Evolutionary conservation across 2,329 filamentous ascomycete species (phyloP), one percentile per base, ranked within the genome.

Genomic region (Reticulascus tulasneorum): DNA sequence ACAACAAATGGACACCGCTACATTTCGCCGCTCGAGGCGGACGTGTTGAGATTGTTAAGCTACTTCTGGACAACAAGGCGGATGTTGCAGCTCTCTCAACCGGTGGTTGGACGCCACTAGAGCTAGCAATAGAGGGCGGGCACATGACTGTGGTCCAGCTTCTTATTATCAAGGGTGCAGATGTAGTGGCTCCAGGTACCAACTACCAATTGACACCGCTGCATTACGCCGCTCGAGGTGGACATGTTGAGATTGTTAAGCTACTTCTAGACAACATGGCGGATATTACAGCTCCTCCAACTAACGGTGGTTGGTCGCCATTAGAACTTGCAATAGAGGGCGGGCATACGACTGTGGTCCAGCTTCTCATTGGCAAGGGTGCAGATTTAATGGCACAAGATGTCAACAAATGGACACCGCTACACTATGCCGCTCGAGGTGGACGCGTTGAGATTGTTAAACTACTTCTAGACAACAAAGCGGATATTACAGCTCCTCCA

Each of bases 11-110:
- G 26, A 33, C 31, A 3, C 15, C 31, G 3, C 8, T 33, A 1
- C 3, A 13, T 4, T 3, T 5, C 3, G 31, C 33, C 2, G 7
- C 17, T 4, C 5, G 0, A 0, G 9, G 11, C 1, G n/a, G n/a
- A 2, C 11, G 29, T 7, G 8, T 18, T 3, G 30, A 39, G 9
- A 28, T 42, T 6, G 37, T 36, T 8, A 33, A 30, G 16, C 18
- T 42, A 7, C 37, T 45, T 16, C 26, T 44, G 5, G 23, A 29
- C 11, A 6, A 31, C 5, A 27, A 31, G 4, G 27, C 35, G 9
- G 15, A 40, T 20, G 8, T 23, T 5, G 12, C 25, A 3, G 21
- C 9, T 5, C 2, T 12, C 1, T 9, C 23, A n/a, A 7, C 23
- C 9, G 8, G 22, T 4, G 30, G 29, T 8, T 7, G 5, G 11